A percentile compares a stretch with the other conserved stretches of the same genome.
These are phyloP conservation scores for Neohortaea acidophila DNA, from an alignment of 495 filamentous ascomycete genomes.

Conservation along the genomic window DNA sequence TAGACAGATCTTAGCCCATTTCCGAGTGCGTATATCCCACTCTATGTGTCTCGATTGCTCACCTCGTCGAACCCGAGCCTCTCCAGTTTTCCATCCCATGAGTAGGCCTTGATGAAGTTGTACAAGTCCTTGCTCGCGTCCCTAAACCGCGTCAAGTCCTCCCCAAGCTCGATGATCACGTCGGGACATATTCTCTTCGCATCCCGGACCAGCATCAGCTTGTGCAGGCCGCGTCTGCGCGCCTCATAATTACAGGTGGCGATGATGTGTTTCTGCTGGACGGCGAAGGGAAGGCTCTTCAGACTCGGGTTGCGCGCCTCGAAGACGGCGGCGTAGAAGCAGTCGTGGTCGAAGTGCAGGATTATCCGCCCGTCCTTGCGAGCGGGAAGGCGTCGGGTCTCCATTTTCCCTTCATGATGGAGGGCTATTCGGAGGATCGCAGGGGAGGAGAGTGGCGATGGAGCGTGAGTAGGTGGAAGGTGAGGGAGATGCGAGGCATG, in stretches of 20 bases:
- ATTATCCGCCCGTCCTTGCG: slow-evolving; percentile 55
- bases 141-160: slow-evolving; percentile 73
- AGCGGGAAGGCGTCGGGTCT: slow-evolving; percentile 15
- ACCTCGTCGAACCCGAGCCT: slow-evolving; percentile 78
- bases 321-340: slow-evolving; percentile 84
- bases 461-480: too few relatives aligned
- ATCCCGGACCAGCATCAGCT: slow-evolving; percentile 69
- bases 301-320: slow-evolving; percentile 64
- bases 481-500: too few relatives aligned
- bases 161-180: slow-evolving; percentile 69
- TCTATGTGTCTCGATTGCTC: slow-evolving; percentile 7
- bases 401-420: slow-evolving; percentile 5
- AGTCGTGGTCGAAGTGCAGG: slow-evolving; percentile 81
- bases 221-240: slow-evolving; percentile 52
- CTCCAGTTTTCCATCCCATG: slow-evolving; percentile 64
- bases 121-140: slow-evolving; percentile 73
- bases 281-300: slow-evolving; percentile 54
- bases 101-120: slow-evolving; percentile 47
- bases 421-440: too few relatives aligned
- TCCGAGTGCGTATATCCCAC: background rate
- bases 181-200: slow-evolving; percentile 71
- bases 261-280: slow-evolving; percentile 78
- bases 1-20: slow-evolving; percentile 13
- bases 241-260: slow-evolving; percentile 95
- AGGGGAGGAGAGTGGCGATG: too few relatives aligned